phyloP scores from a whole-genome alignment of 495 filamentous ascomycete genomes.

The Choiromyces venosus region DNA sequence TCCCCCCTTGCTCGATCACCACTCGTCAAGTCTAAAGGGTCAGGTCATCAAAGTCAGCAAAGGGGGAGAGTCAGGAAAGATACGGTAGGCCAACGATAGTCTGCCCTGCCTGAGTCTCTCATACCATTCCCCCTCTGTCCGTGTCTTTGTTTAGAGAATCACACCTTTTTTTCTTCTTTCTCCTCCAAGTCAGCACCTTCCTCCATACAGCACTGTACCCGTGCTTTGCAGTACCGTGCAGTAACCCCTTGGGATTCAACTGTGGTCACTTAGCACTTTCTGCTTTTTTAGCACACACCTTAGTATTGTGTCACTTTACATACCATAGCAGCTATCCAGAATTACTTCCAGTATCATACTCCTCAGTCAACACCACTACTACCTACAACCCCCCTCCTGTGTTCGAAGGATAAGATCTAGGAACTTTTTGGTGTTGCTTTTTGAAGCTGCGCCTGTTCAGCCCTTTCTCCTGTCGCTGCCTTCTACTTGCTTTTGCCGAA shows the following conservation, averaged over 20 bases:
- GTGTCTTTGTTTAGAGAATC: not conserved
- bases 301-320: slow-evolving; percentile 1
- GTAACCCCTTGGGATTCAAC: not conserved
- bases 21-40: not conserved
- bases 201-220: not conserved
- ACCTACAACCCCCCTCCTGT: not conserved
- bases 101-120: not conserved
- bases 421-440: not conserved
- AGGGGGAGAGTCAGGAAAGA: not conserved
- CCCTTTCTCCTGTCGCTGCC: not conserved
- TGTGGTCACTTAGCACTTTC: slow-evolving; percentile 3
- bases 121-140: not conserved
- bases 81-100: not conserved
- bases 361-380: not conserved
- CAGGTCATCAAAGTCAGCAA: not conserved
- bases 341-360: not conserved
- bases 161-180: not conserved
- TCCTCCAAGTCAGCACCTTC: not conserved
- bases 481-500: not conserved
- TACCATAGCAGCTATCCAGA: not conserved
- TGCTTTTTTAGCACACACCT: not conserved
- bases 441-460: not conserved
- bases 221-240: not conserved
- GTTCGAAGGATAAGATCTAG: not conserved
- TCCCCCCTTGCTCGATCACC: not conserved